Base-by-base conservation (phyloP, 768 basidiomycete genomes). In the Boletus rex-veris region DNA sequence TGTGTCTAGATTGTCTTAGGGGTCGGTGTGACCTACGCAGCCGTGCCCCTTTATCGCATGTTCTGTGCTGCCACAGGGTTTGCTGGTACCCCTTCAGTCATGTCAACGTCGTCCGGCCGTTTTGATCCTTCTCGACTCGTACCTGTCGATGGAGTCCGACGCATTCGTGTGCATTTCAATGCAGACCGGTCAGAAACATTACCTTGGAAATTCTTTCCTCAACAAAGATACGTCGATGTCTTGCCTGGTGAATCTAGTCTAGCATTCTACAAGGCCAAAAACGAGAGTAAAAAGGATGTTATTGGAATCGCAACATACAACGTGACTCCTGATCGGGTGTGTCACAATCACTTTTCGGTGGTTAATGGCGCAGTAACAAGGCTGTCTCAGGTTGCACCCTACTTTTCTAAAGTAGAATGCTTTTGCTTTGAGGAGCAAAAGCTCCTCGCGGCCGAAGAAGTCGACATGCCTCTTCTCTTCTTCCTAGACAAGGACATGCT, bases 341-440 rank as follows among this genome's bases (percentile, higher is more conserved):
- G 87, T 75, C 9, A 7, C 11, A 1, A 15, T 26, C 28, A 7
- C 38, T 18, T 38, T 21, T 35, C 15, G 5, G 33, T 37, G n/a
- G 15, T 30, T 15, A 33, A 47, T 18, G 16, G 30, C 21, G 21
- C 15, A 37, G 41, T 57, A 11, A 48, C 38, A 15, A 19, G 38
- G 15, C 14, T 11, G 5, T 19, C 15, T 44, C 47, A 10, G 96
- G 81, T 98, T 60, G 97, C 97, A 9, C 94, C 96, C 0, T 98
- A 98, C 71, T 99, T 99, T 67, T 93, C 95, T 47, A 99, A 99
- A 75, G 93, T 99, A 12, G 97, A 99, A 71, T 99, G 97, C 61
- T 99, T 99, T 77, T 99, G 97, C 72, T 99, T 99, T 61, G 97
- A 99, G 70, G 97, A 99, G 68, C 97, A 99, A 72, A 90, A 86